Evolutionary conservation across 345 rosid species (phyloP), one percentile per base, ranked within the genome.

Genomic region (Euphorbia lathyris): DNA sequence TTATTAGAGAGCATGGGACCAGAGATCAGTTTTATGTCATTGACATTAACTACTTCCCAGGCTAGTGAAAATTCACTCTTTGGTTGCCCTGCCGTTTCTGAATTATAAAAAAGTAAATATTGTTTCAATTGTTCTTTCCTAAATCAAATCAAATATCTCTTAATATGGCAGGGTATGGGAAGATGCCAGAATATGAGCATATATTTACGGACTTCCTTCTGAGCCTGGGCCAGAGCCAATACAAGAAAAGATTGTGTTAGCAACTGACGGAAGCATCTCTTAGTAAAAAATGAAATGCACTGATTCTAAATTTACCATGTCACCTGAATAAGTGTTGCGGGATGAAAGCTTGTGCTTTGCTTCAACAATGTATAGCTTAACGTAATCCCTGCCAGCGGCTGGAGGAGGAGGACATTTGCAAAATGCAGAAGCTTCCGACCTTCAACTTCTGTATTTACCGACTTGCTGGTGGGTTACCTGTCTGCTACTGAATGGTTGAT

Each of bases 21-120:
- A 77, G 84, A 71, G 88, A 91, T 74, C 90, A 53, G 60, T 91
- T 81, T 68, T 91, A 85, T 72, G 91, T 89, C 63, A 87, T 91
- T 17, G 95, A 87, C 83, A 87, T 91, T 26, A 91, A 91, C 74
- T 91, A 91, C 83, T 89, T 91, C 67, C 95, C 97, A 56, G 95
- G 92, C 72, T 73, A 85, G 87, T 70, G 53, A 63, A 56, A 58
- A 29, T 27, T 66, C 3, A 8, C 25, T 25, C 36, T 12, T 55
- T 16, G 22, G 14, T 19, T 34, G 5, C 10, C 23, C 32, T 60
- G 45, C 34, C 23, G 32, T 17, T 36, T 55, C 61, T 55, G 36
- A 56, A 38, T 34, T 4, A 14, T 22, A 2, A 32, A 30, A 59
- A 16, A 32, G 4, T 30, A 10, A 4, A 7, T 34, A 42, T 45